Conservation (phyloP, 345 rosid species). For the Brassica carinata region DNA sequence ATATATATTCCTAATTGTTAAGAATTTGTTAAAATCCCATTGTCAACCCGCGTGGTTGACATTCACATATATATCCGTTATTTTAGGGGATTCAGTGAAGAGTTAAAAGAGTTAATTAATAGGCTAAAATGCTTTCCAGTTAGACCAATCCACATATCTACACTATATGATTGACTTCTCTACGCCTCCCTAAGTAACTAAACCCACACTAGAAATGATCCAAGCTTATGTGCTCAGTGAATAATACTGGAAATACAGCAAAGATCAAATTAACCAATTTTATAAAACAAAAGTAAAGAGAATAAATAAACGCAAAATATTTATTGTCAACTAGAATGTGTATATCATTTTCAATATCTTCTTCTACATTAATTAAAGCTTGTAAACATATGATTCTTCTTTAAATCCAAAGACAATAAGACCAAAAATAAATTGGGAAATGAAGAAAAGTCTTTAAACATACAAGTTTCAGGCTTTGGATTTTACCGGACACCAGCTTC, state of each 20-base stretch:
- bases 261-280: background rate
- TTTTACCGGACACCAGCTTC: constrained; percentile 74
- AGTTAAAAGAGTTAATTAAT: too few relatives aligned
- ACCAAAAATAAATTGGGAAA: background rate
- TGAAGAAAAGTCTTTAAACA: background rate
- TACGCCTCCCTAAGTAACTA: too few relatives aligned
- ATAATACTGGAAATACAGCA: background rate
- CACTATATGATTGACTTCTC: background rate
- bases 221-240: background rate
- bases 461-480: constrained; percentile 50
- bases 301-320: constrained; percentile 16
- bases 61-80: too few relatives aligned
- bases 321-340: constrained; percentile 23
- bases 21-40: too few relatives aligned
- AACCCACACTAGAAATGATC: background rate
- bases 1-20: too few relatives aligned
- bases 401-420: constrained; percentile 22
- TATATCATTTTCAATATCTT: background rate
- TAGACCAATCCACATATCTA: background rate
- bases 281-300: background rate
- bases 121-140: background rate
- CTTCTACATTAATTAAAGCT: constrained; percentile 19
- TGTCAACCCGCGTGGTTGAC: too few relatives aligned
- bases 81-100: too few relatives aligned
- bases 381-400: constrained; percentile 24